Base-by-base conservation (phyloP, 1,284 basidiomycete genomes). In the Ceratobasidium sp. region DNA sequence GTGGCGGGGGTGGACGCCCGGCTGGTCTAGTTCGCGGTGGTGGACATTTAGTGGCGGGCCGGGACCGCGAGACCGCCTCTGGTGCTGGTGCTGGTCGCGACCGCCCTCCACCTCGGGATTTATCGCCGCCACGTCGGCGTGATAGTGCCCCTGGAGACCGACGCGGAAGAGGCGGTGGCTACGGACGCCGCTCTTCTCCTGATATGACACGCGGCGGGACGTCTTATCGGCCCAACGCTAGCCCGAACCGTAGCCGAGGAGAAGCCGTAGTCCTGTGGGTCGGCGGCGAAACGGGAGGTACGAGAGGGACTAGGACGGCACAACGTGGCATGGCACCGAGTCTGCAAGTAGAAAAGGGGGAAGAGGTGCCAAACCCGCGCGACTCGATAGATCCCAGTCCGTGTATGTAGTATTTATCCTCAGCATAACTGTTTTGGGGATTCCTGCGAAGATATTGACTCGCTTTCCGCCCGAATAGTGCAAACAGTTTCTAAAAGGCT, bases 371-470 rank as follows among this genome's bases (percentile, higher is more conserved):
- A 41, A 41, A 41, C 38, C 10, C 38, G 16, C 46, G 46, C 16
- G 8, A 12, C 48, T 70, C 82, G 10, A 81, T 81, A 14, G 81
- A 41, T 41, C 38, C 10, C 38, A 10, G 38, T 6, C 38, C 10
- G 38, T 41, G 5, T 41, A 41, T 41, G 38, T 41, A 41, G 5
- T 41, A 41, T 41, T 6, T 10, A 41, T 41, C 38, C 10, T 41
- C 38, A 41, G 38, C 5, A 41, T 6, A 41, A 41, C 38, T 41
- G 6, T 5, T 41, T 41, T 10, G 38, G 83, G 70, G 71, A 41
- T 41, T 41, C 38, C 38, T 10, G 5, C 38, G 38, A 41, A 41
- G 38, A 41, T 41, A 41, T 41, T 41, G 38, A 41, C 38, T 10
- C 38, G 38, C 10, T 41, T 41, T 10, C 38, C 38, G 38, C 38